These are phyloP conservation scores for Trichoderma lentiforme DNA, from an alignment of 2,329 filamentous ascomycete genomes.

Conservation along the genomic window DNA sequence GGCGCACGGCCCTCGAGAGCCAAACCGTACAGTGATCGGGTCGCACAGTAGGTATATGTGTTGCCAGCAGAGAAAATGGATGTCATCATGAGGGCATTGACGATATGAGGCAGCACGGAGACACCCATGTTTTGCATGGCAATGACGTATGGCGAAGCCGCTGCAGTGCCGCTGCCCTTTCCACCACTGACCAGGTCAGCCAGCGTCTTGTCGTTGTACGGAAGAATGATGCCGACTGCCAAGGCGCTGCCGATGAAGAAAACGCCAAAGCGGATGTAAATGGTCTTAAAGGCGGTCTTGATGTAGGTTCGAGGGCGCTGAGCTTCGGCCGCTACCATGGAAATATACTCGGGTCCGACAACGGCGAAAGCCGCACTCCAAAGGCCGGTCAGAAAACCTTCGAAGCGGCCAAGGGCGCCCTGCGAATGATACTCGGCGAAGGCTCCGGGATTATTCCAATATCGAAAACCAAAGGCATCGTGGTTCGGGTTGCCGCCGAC, in stretches of 20 bases:
- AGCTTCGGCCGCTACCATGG: constrained; percentile 66
- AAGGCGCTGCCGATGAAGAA: constrained; percentile 71
- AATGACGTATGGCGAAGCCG: constrained; percentile 61
- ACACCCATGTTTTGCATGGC: constrained; percentile 56
- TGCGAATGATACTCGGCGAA: constrained; percentile 54
- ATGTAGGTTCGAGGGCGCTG: constrained; percentile 61
- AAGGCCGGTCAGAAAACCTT: constrained; percentile 66
- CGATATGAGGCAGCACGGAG: constrained; percentile 51
- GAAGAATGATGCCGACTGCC: constrained; percentile 62
- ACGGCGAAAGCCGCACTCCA: constrained; percentile 63
- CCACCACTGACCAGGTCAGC: constrained; percentile 44
- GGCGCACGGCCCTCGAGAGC: constrained; percentile 49
- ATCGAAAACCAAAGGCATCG: constrained; percentile 67
- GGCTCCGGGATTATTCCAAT: constrained; percentile 50
- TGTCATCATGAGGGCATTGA: constrained; percentile 51
- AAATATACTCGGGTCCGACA: constrained; percentile 65
- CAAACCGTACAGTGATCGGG: constrained; percentile 49
- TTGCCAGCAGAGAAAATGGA: constrained; percentile 48
- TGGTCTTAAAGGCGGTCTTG: constrained; percentile 67
- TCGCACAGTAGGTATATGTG: constrained; percentile 51
- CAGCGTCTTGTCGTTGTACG: constrained; percentile 60
- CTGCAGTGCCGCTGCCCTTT: constrained; percentile 42
- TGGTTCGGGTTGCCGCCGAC: constrained; percentile 70
- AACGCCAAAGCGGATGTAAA: constrained; percentile 67
- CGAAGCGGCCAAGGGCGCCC: constrained; percentile 62